phyloP scores from a whole-genome alignment of 169 alveolate genomes.

The Cyclospora cayetanensis region DNA sequence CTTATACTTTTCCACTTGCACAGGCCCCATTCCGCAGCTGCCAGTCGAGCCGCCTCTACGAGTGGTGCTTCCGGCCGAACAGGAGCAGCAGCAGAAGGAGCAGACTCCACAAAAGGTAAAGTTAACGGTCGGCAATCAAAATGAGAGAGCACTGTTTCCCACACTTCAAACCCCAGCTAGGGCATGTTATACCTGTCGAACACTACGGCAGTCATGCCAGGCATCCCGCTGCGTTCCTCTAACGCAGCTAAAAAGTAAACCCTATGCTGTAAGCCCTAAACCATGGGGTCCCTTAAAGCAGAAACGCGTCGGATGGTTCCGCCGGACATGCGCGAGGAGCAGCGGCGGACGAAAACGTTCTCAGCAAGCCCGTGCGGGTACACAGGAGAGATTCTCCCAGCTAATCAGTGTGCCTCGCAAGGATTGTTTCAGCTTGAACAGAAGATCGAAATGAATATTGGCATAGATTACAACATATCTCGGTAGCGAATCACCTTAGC shows the following conservation, averaged over 20 bases:
- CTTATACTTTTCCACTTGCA: background rate
- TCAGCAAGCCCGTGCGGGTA: background rate
- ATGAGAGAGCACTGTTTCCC: background rate
- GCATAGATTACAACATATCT: too few species aligned
- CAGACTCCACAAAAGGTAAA: background rate
- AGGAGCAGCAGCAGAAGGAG: constrained; percentile 26
- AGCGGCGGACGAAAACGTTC: background rate
- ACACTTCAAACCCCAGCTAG: constrained; percentile 20
- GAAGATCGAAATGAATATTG: too few species aligned
- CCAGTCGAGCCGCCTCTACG: constrained; percentile 20
- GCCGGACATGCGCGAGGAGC: background rate
- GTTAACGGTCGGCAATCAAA: background rate
- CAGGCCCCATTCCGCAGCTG: constrained; percentile 13
- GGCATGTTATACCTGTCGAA: constrained; percentile 43
- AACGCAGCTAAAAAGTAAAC: background rate
- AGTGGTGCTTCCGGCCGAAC: constrained; percentile 1
- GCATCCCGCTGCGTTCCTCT: constrained; percentile 2
- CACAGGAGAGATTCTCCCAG: background rate
- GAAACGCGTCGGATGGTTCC: background rate
- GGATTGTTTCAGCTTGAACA: too few species aligned
- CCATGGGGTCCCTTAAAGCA: background rate
- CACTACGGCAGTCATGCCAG: background rate
- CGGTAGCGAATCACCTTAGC: too few species aligned
- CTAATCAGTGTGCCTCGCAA: too few species aligned
- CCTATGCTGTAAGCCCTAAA: background rate